Conservation (phyloP, 192 early-diverging fungal species). For the Radiomyces spectabilis region DNA sequence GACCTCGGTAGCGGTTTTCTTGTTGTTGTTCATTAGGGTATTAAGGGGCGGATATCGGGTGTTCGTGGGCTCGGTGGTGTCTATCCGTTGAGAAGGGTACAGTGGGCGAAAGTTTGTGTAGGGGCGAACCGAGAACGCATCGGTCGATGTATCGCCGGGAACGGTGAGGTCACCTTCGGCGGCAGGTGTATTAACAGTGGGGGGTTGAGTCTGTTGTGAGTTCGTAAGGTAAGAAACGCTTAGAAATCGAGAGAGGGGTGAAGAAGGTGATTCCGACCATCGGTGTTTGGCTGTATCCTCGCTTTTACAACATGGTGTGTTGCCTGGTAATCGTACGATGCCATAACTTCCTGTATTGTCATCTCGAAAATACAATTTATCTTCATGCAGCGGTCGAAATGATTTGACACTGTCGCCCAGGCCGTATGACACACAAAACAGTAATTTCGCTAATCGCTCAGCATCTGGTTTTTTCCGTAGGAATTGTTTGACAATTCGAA, state of each 20-base stretch:
- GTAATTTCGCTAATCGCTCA: constrained; percentile 19
- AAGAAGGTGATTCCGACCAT: background rate
- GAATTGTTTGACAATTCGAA: constrained; percentile 23
- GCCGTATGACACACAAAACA: constrained; percentile 23
- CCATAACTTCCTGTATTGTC: background rate
- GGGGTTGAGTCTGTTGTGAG: background rate
- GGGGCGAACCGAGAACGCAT: constrained; percentile 1
- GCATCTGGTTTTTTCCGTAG: constrained; percentile 16
- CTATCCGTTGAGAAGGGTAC: background rate
- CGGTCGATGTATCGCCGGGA: background rate
- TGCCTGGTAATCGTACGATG: background rate
- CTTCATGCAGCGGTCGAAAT: constrained; percentile 9
- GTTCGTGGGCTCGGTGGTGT: background rate
- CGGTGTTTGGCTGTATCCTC: background rate
- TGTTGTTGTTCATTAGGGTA: background rate
- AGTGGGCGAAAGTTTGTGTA: constrained; percentile 4
- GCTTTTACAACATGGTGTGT: background rate
- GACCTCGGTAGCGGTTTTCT: background rate
- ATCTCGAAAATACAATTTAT: constrained; percentile 12
- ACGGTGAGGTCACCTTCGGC: too few relatives aligned
- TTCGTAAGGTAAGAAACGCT: background rate
- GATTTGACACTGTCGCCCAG: constrained; percentile 18
- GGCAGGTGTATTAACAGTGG: background rate
- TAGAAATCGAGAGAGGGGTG: background rate
- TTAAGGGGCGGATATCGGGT: background rate